A percentile compares a stretch with the other conserved stretches of the same genome.
Evolutionary conservation across 1,284 basidiomycete genomes (phyloP).

Genomic region (Hemileia vastatrix): DNA sequence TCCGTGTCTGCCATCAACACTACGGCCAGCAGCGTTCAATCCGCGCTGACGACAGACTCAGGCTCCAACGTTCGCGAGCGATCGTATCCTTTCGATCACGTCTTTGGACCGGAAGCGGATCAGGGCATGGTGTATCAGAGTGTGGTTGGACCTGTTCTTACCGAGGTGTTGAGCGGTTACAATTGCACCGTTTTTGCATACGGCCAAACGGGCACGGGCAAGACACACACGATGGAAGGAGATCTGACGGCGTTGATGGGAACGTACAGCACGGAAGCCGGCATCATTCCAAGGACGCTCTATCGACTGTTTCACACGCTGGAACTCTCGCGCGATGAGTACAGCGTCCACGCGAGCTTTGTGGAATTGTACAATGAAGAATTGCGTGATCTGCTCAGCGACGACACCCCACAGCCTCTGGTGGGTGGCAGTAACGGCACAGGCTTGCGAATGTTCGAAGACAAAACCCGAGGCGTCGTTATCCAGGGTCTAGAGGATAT

Average conservation of each 20-base stretch:
- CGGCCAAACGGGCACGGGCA: slow-evolving; percentile 96
- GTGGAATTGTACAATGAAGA: slow-evolving; percentile 99
- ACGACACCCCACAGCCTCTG: slow-evolving; percentile 63
- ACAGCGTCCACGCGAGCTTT: slow-evolving; percentile 84
- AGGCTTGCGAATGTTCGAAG: slow-evolving; percentile 74
- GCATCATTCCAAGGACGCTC: slow-evolving; percentile 90
- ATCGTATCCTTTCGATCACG: slow-evolving; percentile 46
- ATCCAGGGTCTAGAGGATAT: slow-evolving; percentile 92
- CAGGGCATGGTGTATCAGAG: slow-evolving; percentile 89
- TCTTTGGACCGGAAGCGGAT: slow-evolving; percentile 94
- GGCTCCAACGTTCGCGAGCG: slow-evolving; percentile 62
- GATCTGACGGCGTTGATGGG: slow-evolving; percentile 59
- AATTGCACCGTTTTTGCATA: slow-evolving; percentile 98
- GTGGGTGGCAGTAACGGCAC: slow-evolving; percentile 53
- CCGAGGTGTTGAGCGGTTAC: slow-evolving; percentile 86
- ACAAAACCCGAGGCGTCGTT: slow-evolving; percentile 62
- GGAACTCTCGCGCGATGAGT: slow-evolving; percentile 66
- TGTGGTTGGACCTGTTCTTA: slow-evolving; percentile 81
- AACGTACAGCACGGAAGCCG: slow-evolving; percentile 77
- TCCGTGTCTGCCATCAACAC: no score
- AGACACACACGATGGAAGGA: slow-evolving; percentile 95
- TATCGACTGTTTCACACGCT: slow-evolving; percentile 85
- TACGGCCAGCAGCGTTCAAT: no score
- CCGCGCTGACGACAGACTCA: no score
- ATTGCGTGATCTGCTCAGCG: slow-evolving; percentile 74